A percentile compares a stretch with the other conserved stretches of the same genome.
phyloP scores from a whole-genome alignment of 176 grass and related monocot species.

The Tillandsia leiboldiana region DNA sequence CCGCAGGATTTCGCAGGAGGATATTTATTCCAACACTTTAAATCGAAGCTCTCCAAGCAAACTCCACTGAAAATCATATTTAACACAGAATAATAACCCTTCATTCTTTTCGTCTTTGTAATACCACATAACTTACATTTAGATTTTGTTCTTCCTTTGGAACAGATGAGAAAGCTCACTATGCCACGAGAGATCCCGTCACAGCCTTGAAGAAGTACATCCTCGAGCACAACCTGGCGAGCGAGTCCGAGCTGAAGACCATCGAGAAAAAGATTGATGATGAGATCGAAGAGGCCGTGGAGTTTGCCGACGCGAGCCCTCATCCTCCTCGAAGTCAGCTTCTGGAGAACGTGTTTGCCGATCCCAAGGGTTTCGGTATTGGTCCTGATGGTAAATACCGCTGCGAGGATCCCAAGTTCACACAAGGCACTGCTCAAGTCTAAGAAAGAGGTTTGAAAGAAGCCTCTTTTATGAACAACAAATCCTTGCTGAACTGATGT shows the following conservation, averaged over 20 bases:
- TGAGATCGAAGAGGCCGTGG: constrained; percentile 85
- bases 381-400: constrained; percentile 83
- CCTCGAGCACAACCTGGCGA: constrained; percentile 51
- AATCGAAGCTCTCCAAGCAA: too few species aligned
- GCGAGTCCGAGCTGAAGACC: constrained; percentile 63
- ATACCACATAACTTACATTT: not conserved
- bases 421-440: constrained; percentile 79
- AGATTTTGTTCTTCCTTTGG: not conserved
- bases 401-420: constrained; percentile 90
- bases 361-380: constrained; percentile 93
- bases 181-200: constrained; percentile 63
- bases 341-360: constrained; percentile 77
- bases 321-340: constrained; percentile 76
- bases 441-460: constrained; percentile 17
- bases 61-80: too few species aligned
- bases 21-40: too few species aligned
- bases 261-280: constrained; percentile 83
- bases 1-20: too few species aligned
- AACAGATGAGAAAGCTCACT: constrained; percentile 87
- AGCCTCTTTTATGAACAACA: constrained; percentile 4
- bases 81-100: too few species aligned
- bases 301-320: constrained; percentile 80
- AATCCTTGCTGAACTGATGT: constrained; percentile 1
- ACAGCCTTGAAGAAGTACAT: constrained; percentile 70
- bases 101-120: not conserved